Conservation (phyloP, 1,284 basidiomycete species). For the Coniferiporia weirii region DNA sequence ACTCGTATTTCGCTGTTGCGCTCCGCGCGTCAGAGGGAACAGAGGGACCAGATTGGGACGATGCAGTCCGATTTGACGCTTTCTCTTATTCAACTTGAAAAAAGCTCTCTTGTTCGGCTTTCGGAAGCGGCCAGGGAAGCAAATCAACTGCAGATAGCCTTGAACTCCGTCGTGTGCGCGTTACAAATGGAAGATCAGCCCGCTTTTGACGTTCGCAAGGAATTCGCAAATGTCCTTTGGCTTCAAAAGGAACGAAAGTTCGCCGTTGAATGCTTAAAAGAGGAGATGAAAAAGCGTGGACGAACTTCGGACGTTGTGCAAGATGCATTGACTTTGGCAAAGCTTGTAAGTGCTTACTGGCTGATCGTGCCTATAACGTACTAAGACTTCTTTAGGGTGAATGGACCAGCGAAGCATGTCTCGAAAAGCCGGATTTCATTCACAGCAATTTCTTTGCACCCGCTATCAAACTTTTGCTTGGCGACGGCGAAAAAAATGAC, state of each 20-base stretch:
- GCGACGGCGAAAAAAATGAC: constrained; percentile 23
- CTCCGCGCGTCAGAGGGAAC: constrained; percentile 58
- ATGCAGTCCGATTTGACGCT: constrained; percentile 51
- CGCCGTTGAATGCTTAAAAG: constrained; percentile 73
- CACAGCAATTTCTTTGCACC: constrained; percentile 63
- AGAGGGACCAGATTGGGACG: constrained; percentile 68
- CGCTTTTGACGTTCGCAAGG: constrained; percentile 59
- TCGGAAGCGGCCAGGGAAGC: constrained; percentile 72
- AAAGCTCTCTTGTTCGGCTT: constrained; percentile 63
- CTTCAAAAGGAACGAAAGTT: constrained; percentile 77
- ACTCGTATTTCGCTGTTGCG: constrained; percentile 81
- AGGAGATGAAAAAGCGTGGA: constrained; percentile 32
- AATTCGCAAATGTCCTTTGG: constrained; percentile 92
- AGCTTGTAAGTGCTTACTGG: constrained; percentile 43
- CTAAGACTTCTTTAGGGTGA: constrained; percentile 53
- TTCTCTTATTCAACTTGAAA: constrained; percentile 59
- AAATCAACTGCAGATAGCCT: constrained; percentile 72
- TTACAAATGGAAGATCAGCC: constrained; percentile 51
- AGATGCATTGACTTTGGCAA: constrained; percentile 50
- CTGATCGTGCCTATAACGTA: constrained; percentile 4
- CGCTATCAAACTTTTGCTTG: constrained; percentile 44
- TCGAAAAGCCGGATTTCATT: constrained; percentile 80
- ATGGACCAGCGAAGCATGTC: constrained; percentile 84
- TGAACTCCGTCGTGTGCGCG: constrained; percentile 81
- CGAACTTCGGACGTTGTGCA: constrained; percentile 21